These are phyloP conservation scores for Coccomyxa sp. DNA, from an alignment of 139 green algal genomes.

Conservation along the genomic window DNA sequence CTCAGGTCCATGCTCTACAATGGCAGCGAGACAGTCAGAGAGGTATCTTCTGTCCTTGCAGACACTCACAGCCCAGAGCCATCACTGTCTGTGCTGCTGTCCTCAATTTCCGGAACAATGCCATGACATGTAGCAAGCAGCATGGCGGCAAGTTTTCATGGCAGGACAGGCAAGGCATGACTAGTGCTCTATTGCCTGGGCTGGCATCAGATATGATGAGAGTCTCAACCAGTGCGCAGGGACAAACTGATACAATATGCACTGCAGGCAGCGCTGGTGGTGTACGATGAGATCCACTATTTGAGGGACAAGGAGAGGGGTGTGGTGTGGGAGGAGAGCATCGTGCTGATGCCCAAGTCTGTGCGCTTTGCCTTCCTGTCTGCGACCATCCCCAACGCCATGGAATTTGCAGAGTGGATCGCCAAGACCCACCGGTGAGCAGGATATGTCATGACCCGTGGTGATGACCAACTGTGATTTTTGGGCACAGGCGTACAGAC, in stretches of 20 bases:
- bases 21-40: conserved; percentile 63
- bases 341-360: conserved; percentile 46
- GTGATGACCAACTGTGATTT: too few relatives aligned
- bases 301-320: conserved; percentile 72
- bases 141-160: too few relatives aligned
- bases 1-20: conserved; percentile 80
- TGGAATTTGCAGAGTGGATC: conserved; percentile 80
- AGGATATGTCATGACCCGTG: too few relatives aligned
- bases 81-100: too few relatives aligned
- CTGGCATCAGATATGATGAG: too few relatives aligned
- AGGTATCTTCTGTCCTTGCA: conserved; percentile 22
- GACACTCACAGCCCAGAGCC: too few relatives aligned
- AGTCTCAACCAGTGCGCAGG: too few relatives aligned
- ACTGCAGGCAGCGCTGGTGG: conserved; percentile 30
- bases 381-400: conserved; percentile 77
- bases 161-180: not conserved
- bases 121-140: too few relatives aligned
- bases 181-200: not conserved
- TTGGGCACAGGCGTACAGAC: too few relatives aligned
- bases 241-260: too few relatives aligned
- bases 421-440: conserved; percentile 49
- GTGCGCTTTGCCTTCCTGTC: conserved; percentile 77
- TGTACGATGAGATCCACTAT: conserved; percentile 73
- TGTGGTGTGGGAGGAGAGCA: conserved; percentile 82
- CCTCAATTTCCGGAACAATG: too few relatives aligned